Base-by-base conservation (phyloP, 192 early-diverging fungal species). In the Coemansia asiatica region DNA sequence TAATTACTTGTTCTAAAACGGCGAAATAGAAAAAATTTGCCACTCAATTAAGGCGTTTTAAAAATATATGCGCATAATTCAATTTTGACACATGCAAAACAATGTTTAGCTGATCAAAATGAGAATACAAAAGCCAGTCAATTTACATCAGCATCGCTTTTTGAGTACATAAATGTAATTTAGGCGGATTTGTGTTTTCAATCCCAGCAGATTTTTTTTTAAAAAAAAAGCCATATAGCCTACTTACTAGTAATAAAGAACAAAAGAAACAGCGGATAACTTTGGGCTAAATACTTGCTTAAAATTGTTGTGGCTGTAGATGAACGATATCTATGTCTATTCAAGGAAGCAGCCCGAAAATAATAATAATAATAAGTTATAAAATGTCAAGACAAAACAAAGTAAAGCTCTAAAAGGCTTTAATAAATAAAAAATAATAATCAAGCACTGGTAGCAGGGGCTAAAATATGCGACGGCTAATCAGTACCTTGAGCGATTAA, bases 61-160 rank as follows among this genome's bases (percentile, higher is more conserved):
- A 4, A 18, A 13, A 18, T 44, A 15, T 16, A 13, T 44, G 40
- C 28, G 22, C 16, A 15, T 28, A 40, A 16, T 23, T 48, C 59
- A 60, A 60, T 60, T 38, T 47, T 60, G 35, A 44, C 59, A 60
- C 59, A 47, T 60, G 28, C 6, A 44, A 40, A 13, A 60, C 59
- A 60, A 60, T 47, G 28, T 4, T 21, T 59, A 6, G 27, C 21
- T 13, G 57, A 40, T 8, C 31, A 40, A 40, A 18, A 22, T 25
- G 40, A 44, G 55, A 56, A 29, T 16, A 35, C 57, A 59, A 8
- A 59, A 59, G 31, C 8, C 55, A 59, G 40, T 15, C 40, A 44
- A 44, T 13, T 44, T 18, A 15, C 4, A 38, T 40, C 31, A 21
- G 40, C 16, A 36, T 10, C 31, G 33, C 21, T 9, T 10, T 19